Percentiles rank a stretch among this genome's conserved stretches.
These are phyloP conservation scores for Ascoidea asiatica DNA, from an alignment of 805 yeast genomes.

Conservation along the genomic window DNA sequence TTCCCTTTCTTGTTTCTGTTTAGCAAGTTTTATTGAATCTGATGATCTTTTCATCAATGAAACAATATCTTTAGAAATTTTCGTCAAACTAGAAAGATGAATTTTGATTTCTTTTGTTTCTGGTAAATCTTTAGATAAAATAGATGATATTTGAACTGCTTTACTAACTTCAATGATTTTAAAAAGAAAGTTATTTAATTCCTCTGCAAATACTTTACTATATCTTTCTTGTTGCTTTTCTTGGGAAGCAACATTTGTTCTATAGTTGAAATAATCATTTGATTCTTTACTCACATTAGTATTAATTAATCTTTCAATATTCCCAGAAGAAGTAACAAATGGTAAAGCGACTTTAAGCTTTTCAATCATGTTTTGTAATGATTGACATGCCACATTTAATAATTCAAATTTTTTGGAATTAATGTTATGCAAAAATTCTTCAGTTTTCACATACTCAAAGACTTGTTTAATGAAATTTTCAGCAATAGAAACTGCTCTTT, in stretches of 20 bases:
- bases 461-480: too few relatives aligned
- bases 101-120: neutral
- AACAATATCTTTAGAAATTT: neutral
- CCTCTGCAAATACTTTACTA: neutral
- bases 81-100: neutral
- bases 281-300: slow-evolving; percentile 8
- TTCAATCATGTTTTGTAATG: neutral
- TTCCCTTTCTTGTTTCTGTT: too few relatives aligned
- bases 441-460: neutral
- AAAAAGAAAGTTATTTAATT: slow-evolving; percentile 3
- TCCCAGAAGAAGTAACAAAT: neutral
- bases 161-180: slow-evolving; percentile 12
- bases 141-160: slow-evolving; percentile 5
- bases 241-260: neutral
- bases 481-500: neutral
- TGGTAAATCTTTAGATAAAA: neutral
- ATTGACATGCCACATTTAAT: neutral
- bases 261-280: slow-evolving; percentile 13
- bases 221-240: neutral
- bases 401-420: neutral
- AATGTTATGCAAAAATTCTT: too few relatives aligned
- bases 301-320: neutral
- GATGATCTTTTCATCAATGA: neutral
- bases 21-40: neutral
- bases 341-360: neutral